phyloP scores from a whole-genome alignment of 768 basidiomycete genomes.

The Tephrocybe rancida region DNA sequence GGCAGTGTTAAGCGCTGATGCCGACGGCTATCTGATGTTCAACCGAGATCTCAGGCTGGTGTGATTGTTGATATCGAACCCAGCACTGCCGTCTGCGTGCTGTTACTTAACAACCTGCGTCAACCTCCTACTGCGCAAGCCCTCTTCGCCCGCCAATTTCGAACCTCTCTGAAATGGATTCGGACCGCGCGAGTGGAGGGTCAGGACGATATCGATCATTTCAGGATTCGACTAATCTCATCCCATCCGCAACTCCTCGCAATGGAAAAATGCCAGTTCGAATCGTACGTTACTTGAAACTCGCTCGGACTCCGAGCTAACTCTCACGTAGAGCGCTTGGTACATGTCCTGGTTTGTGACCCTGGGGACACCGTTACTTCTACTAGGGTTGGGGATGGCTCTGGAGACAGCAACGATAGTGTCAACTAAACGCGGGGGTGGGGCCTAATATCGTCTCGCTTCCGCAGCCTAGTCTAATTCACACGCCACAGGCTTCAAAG shows the following conservation, averaged over 20 bases:
- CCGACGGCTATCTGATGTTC: no score
- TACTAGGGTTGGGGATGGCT: slow-evolving; percentile 48
- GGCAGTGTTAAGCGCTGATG: no score
- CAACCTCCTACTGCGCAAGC: neutral
- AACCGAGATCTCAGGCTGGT: no score
- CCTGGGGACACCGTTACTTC: slow-evolving; percentile 38
- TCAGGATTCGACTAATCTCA: slow-evolving; percentile 48
- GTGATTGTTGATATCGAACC: neutral
- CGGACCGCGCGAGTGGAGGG: slow-evolving; percentile 1
- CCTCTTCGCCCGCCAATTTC: neutral
- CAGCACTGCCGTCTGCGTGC: neutral
- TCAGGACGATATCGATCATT: slow-evolving; percentile 43
- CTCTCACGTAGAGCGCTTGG: slow-evolving; percentile 30
- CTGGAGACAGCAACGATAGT: slow-evolving; percentile 47
- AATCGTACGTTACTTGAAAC: slow-evolving; percentile 40
- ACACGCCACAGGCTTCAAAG: slow-evolving; percentile 49
- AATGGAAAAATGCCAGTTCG: slow-evolving; percentile 37
- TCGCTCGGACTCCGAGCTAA: neutral
- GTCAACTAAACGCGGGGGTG: slow-evolving; percentile 46
- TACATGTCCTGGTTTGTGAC: slow-evolving; percentile 37
- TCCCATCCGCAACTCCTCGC: slow-evolving; percentile 44
- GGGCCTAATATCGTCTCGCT: slow-evolving; percentile 11
- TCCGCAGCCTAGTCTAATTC: neutral
- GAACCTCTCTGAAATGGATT: slow-evolving; percentile 7
- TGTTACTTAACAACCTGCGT: neutral